Percentiles rank a stretch among this genome's conserved stretches.
phyloP scores from a whole-genome alignment of 768 basidiomycete genomes.

The Podaxis sp. region DNA sequence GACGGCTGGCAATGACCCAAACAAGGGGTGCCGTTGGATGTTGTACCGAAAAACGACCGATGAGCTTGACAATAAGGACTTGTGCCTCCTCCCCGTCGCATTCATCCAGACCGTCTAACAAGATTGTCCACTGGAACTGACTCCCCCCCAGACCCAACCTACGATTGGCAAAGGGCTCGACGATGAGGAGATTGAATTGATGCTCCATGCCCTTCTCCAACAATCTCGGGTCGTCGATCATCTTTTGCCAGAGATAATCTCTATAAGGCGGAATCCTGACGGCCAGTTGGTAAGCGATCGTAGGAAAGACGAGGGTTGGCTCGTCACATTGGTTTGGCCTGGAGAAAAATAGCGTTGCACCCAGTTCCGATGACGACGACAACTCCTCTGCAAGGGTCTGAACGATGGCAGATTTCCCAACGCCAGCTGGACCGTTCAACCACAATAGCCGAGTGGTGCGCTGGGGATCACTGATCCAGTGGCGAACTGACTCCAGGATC shows the following conservation, averaged over 20 bases:
- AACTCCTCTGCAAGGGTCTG: too few species aligned
- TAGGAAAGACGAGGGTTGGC: neutral
- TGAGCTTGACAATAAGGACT: too few species aligned
- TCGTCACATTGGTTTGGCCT: neutral
- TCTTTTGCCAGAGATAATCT: neutral
- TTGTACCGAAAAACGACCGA: neutral
- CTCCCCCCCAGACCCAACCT: neutral
- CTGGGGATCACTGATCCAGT: too few species aligned
- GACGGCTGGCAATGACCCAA: slow-evolving; percentile 5
- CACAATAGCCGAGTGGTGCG: too few species aligned
- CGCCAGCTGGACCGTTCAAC: too few species aligned
- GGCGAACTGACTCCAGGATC: too few species aligned
- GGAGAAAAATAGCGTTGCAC: neutral
- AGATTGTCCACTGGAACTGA: neutral
- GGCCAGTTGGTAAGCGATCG: slow-evolving; percentile 5
- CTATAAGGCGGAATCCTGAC: neutral
- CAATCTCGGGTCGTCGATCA: neutral
- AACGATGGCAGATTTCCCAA: too few species aligned
- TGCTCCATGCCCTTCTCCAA: slow-evolving; percentile 1
- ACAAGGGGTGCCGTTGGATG: neutral
- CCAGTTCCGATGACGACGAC: too few species aligned
- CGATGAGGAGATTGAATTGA: neutral
- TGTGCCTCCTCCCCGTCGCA: too few species aligned
- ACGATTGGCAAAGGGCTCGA: neutral
- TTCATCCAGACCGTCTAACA: neutral